These are phyloP conservation scores for Chlamydomonas eustigma DNA, from an alignment of 139 green algal genomes.

Conservation along the genomic window DNA sequence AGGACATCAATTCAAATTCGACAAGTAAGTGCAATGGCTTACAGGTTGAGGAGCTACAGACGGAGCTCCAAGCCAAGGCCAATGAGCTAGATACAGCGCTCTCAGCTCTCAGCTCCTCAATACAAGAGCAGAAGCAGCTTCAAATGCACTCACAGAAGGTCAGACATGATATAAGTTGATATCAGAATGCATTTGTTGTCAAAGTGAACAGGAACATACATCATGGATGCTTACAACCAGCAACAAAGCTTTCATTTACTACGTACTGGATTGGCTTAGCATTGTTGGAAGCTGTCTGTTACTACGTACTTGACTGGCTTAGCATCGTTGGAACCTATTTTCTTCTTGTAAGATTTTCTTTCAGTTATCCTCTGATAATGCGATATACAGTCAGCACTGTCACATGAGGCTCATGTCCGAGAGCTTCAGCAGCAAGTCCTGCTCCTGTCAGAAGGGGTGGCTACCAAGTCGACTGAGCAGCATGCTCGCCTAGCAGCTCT, in stretches of 20 bases:
- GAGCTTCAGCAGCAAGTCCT: background rate
- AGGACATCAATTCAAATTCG: too few relatives aligned
- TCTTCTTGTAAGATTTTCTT: background rate
- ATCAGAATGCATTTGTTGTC: too few relatives aligned
- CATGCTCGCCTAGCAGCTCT: background rate
- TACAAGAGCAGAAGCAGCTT: background rate
- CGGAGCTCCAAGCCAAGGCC: background rate
- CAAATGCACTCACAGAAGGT: background rate
- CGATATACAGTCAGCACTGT: background rate
- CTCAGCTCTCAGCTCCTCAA: background rate
- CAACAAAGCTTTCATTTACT: background rate
- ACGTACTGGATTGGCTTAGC: background rate
- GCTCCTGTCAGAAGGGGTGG: background rate
- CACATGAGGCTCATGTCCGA: background rate
- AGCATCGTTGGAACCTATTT: background rate
- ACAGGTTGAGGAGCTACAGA: background rate
- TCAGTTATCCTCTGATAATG: background rate
- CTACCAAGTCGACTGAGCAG: background rate
- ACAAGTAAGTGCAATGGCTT: too few relatives aligned
- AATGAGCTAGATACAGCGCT: background rate
- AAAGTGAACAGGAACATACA: too few relatives aligned
- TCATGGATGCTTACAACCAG: too few relatives aligned
- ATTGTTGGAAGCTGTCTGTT: background rate
- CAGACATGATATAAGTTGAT: too few relatives aligned
- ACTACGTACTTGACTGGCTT: background rate